These are phyloP conservation scores for Candida silvicultrix DNA, from an alignment of 805 yeast species.

Conservation along the genomic window DNA sequence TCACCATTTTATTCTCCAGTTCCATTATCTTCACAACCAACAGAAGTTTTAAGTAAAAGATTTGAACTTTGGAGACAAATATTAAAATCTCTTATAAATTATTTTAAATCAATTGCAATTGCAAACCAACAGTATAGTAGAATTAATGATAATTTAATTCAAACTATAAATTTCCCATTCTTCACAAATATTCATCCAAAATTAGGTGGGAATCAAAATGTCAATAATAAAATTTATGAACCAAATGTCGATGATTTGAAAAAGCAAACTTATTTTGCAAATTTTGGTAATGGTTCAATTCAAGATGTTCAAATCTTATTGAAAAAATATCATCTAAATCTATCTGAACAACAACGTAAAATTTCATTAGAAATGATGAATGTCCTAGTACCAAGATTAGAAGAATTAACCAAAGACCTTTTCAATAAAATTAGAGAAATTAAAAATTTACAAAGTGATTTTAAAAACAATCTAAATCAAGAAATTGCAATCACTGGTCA, in stretches of 20 bases:
- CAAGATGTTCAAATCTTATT: slow-evolving; percentile 76
- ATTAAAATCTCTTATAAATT: slow-evolving; percentile 66
- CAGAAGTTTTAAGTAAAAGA: slow-evolving; percentile 76
- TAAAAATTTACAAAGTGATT: slow-evolving; percentile 73
- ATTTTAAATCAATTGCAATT: slow-evolving; percentile 70
- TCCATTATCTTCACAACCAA: slow-evolving; percentile 66
- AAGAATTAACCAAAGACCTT: slow-evolving; percentile 66
- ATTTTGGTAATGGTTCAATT: slow-evolving; percentile 66
- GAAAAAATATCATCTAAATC: slow-evolving; percentile 58
- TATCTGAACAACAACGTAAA: slow-evolving; percentile 50
- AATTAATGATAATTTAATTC: slow-evolving; percentile 73
- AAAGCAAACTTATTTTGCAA: slow-evolving; percentile 53
- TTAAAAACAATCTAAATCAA: slow-evolving; percentile 63
- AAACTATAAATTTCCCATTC: slow-evolving; percentile 53
- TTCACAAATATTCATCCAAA: slow-evolving; percentile 19
- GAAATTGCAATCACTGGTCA: slow-evolving; percentile 65
- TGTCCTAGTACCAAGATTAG: slow-evolving; percentile 60
- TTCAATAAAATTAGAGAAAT: slow-evolving; percentile 81
- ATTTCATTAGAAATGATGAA: slow-evolving; percentile 50
- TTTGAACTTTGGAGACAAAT: slow-evolving; percentile 84
- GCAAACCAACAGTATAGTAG: slow-evolving; percentile 84
- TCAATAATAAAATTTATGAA: slow-evolving; percentile 28
- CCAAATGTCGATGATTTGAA: slow-evolving; percentile 18
- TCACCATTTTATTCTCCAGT: slow-evolving; percentile 40
- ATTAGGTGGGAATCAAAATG: slow-evolving; percentile 13